Base-by-base conservation (phyloP, 441 rosid species). In the Pelargonium citronellum region DNA sequence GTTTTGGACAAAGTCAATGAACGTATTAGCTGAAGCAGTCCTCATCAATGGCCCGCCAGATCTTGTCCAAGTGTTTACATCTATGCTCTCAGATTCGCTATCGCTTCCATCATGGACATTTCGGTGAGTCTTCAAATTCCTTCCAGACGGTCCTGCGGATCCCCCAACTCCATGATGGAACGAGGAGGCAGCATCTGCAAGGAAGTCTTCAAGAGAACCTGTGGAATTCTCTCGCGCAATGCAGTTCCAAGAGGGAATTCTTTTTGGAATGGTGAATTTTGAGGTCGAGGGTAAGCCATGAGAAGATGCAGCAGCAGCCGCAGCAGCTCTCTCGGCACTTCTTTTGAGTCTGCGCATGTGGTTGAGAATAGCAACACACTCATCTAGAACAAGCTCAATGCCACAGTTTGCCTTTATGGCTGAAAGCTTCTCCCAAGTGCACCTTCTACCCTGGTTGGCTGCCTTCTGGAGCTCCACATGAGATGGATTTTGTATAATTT, bases 341-440 rank as follows among this genome's bases (percentile, higher is more conserved):
- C 96, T 89, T 80, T 86, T 91, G 67, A 95, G 91, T 68, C 99
- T 86, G 8, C 90, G 97, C 96, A 90, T 90, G 85, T 94, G 99
- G 83, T 94, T 94, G 27, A 94, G 95, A 62, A 86, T 84, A 2
- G 89, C 83, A 7, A 91, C 97, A 67, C 92, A 91, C 75, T 94
- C 99, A 60, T 95, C 99, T 64, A 95, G 96, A 17, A 94, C 92
- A 72, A 91, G 92, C 85, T 95, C 97, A 39, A 91, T 95, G 17
- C 95, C 96, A 9, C 96, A 95, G 82, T 95, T 90, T 51, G 96
- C 96, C 87, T 95, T 91, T 4, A 91, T 90, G 49, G 96, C 99
- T 4, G 99, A 90, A 68, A 95, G 94, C 90, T 94, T 94, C 81
- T 94, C 99, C 99, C 99, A 90, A 41, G 97, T 94, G 79, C 99